phyloP scores from a whole-genome alignment of 2,329 filamentous ascomycete species.

The Botrytis squamosa region DNA sequence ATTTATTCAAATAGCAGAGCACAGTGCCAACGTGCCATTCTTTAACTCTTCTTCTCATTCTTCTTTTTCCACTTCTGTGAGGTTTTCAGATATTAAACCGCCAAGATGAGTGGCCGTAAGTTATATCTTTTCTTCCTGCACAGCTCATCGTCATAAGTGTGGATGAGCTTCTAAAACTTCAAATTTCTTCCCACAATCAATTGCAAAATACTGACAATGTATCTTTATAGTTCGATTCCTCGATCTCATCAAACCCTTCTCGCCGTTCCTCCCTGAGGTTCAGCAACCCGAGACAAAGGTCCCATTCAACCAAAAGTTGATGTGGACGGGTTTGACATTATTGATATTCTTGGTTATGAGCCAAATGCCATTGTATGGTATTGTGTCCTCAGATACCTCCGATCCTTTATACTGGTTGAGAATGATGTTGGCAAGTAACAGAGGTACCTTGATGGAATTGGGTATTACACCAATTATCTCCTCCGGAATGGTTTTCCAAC shows the following conservation, averaged over 20 bases:
- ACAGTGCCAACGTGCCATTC: constrained; percentile 33
- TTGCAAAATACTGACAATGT: constrained; percentile 33
- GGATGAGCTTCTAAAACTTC: constrained; percentile 15
- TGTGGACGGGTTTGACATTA: constrained; percentile 92
- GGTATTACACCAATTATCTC: constrained; percentile 99
- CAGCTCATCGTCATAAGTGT: constrained; percentile 16
- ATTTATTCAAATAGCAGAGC: constrained; percentile 17
- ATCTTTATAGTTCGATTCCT: constrained; percentile 82
- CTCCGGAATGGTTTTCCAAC: constrained; percentile 99
- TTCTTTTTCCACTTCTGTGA: constrained; percentile 41
- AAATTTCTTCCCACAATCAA: constrained; percentile 24
- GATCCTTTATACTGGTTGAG: constrained; percentile 99
- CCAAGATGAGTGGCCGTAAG: constrained; percentile 47
- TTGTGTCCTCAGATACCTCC: constrained; percentile 97
- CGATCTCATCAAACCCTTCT: constrained; percentile 99
- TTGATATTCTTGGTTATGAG: constrained; percentile 99
- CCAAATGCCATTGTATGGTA: constrained; percentile 98
- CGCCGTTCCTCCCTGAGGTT: constrained; percentile 99
- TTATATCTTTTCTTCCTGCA: constrained; percentile 27
- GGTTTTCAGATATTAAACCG: constrained; percentile 38
- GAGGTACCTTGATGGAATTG: constrained; percentile 92
- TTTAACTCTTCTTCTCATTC: constrained; percentile 34
- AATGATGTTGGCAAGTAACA: constrained; percentile 99
- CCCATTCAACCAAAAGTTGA: constrained; percentile 97
- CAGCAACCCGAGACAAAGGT: constrained; percentile 98